phyloP scores from a whole-genome alignment of 306 rosid genomes.

The Crataegus laevigata region DNA sequence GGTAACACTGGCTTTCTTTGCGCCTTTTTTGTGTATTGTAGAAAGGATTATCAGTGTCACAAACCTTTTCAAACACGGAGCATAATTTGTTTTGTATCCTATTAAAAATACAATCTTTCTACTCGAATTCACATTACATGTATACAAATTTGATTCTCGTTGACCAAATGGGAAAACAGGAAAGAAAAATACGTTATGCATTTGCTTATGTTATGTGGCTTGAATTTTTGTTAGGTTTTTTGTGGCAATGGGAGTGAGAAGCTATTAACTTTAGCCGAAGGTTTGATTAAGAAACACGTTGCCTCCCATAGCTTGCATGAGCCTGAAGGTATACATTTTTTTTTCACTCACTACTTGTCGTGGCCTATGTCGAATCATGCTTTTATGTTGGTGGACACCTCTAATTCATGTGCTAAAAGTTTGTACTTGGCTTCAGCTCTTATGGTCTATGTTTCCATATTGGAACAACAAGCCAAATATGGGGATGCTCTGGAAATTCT shows the following conservation, averaged over 20 bases:
- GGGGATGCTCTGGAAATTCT: conserved; percentile 93
- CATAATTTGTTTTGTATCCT: background rate
- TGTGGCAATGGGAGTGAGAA: conserved; percentile 82
- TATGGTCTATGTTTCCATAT: conserved; percentile 74
- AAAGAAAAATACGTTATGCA: background rate
- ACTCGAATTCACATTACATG: background rate
- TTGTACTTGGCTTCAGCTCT: conserved; percentile 54
- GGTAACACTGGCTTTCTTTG: conserved; percentile 42
- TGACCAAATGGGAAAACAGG: background rate
- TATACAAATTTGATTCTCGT: background rate
- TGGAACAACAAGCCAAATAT: conserved; percentile 91
- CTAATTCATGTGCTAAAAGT: conserved; percentile 14
- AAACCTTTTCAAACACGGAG: background rate
- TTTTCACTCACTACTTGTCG: conserved; percentile 8
- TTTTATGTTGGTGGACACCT: conserved; percentile 3
- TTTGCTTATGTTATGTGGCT: conserved; percentile 15
- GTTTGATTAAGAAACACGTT: conserved; percentile 87
- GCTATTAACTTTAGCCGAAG: conserved; percentile 85
- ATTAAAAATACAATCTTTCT: background rate
- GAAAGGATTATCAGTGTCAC: background rate
- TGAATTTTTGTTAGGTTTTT: conserved; percentile 53
- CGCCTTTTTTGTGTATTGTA: background rate
- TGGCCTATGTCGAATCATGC: background rate
- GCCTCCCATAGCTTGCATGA: conserved; percentile 86
- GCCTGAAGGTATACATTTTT: conserved; percentile 67